These are phyloP conservation scores for Sphaerostilbella broomeana DNA, from an alignment of 2,329 filamentous ascomycete species.

Conservation along the genomic window DNA sequence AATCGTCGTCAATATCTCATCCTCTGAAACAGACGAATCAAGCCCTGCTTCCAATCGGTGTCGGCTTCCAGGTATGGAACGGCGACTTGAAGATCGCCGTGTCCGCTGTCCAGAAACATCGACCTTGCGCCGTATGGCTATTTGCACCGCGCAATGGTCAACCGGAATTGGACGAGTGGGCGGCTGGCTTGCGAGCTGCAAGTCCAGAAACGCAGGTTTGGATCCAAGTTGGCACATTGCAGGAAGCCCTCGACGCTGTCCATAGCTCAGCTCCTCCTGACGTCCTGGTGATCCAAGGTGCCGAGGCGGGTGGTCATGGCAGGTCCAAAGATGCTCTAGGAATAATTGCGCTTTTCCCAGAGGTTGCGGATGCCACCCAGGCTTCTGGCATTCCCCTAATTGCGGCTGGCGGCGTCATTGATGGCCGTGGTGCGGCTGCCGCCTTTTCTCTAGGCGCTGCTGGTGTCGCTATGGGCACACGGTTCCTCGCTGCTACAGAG, in stretches of 20 bases:
- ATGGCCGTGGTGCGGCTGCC: conserved; percentile 45
- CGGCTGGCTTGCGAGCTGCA: conserved; percentile 33
- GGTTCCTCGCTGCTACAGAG: conserved; percentile 48
- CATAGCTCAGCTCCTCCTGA: conserved; percentile 34
- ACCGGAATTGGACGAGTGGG: conserved; percentile 37
- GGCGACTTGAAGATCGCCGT: conserved; percentile 29
- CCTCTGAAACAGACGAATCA: neutral
- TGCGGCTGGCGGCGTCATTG: conserved; percentile 47
- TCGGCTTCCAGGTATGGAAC: conserved; percentile 43
- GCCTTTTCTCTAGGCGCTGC: conserved; percentile 44
- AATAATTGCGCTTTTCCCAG: conserved; percentile 43
- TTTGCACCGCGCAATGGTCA: conserved; percentile 37
- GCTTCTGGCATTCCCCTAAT: conserved; percentile 35
- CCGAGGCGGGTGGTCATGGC: conserved; percentile 49
- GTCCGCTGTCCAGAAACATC: conserved; percentile 24
- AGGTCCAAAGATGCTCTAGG: conserved; percentile 37
- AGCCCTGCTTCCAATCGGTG: conserved; percentile 32
- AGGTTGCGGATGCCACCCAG: conserved; percentile 37
- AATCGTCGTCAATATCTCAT: conserved; percentile 12
- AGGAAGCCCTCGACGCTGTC: conserved; percentile 39
- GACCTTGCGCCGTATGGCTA: conserved; percentile 39
- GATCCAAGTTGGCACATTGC: conserved; percentile 45
- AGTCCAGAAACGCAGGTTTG: conserved; percentile 40
- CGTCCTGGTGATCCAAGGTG: conserved; percentile 46
- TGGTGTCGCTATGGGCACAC: conserved; percentile 56